Conservation (phyloP, 352 stramenopile species). For the Globisporangium acanthophoron region DNA sequence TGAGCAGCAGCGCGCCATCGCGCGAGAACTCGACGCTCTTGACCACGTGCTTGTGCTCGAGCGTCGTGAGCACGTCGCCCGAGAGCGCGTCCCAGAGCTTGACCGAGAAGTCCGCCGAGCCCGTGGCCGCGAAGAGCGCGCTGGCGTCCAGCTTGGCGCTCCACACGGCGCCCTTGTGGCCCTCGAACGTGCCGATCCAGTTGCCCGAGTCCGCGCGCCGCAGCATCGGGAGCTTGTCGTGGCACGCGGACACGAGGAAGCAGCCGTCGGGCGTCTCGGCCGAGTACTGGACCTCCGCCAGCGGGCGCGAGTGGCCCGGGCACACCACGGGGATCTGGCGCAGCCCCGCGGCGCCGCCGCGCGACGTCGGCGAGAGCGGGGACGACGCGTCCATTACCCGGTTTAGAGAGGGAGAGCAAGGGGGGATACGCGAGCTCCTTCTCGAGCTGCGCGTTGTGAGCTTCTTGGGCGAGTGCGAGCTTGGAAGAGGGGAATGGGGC, state of each 20-base stretch:
- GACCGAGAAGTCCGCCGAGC: slow-evolving; percentile 93
- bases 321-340: slow-evolving; percentile 87
- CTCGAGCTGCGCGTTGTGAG: too few species aligned
- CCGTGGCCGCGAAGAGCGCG: slow-evolving; percentile 84
- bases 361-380: slow-evolving; percentile 38
- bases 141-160: slow-evolving; percentile 86
- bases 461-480: too few species aligned
- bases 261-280: slow-evolving; percentile 36
- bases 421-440: slow-evolving; percentile 3
- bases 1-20: slow-evolving; percentile 85
- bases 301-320: slow-evolving; percentile 74
- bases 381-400: slow-evolving; percentile 10
- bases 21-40: slow-evolving; percentile 93
- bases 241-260: slow-evolving; percentile 79
- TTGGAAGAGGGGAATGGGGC: too few species aligned
- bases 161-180: slow-evolving; percentile 95
- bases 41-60: slow-evolving; percentile 96
- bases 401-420: not conserved
- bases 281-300: slow-evolving; percentile 78
- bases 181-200: slow-evolving; percentile 97
- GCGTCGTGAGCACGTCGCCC: slow-evolving; percentile 88
- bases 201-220: slow-evolving; percentile 75
- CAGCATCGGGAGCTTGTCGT: slow-evolving; percentile 89
- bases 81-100: slow-evolving; percentile 97
- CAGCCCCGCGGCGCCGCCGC: slow-evolving; percentile 16